Percentiles rank a stretch among this genome's conserved stretches.
phyloP scores from a whole-genome alignment of 371 early-diverging fungal genomes.

The Syncephalastrum contaminatum region DNA sequence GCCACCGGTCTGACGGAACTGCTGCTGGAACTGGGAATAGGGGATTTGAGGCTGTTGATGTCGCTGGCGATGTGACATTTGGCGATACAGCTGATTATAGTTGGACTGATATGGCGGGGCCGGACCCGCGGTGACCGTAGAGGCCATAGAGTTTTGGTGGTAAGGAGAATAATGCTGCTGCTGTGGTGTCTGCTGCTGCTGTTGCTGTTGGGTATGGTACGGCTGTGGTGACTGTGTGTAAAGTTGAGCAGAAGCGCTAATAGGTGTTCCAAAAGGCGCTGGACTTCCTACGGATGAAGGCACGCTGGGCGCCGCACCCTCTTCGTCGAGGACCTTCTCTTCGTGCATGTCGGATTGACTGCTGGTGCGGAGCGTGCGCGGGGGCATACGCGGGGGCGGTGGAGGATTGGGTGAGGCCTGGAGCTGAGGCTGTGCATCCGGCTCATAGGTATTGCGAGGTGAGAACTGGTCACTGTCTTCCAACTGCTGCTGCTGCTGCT shows the following conservation, averaged over 20 bases:
- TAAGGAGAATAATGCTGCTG: slow-evolving; percentile 7
- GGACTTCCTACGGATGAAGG: neutral
- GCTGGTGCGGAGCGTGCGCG: neutral
- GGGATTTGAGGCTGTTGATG: slow-evolving; percentile 27
- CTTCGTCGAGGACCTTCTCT: slow-evolving; percentile 4
- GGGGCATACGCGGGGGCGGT: slow-evolving; percentile 22
- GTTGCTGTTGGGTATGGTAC: slow-evolving; percentile 3
- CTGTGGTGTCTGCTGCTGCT: neutral
- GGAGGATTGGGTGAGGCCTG: neutral
- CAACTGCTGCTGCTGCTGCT: no score
- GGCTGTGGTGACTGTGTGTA: slow-evolving; percentile 7
- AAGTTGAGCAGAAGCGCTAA: slow-evolving; percentile 4
- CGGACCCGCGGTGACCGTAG: slow-evolving; percentile 12
- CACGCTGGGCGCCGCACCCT: neutral
- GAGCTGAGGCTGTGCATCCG: slow-evolving; percentile 1
- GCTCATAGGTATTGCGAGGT: slow-evolving; percentile 21
- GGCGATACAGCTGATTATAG: slow-evolving; percentile 43
- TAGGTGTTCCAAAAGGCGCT: slow-evolving; percentile 7
- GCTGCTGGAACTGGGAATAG: slow-evolving; percentile 45
- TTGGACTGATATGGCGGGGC: slow-evolving; percentile 19
- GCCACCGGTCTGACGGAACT: slow-evolving; percentile 17
- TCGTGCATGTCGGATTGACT: neutral
- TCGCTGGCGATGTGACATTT: slow-evolving; percentile 33
- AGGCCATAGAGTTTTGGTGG: slow-evolving; percentile 10
- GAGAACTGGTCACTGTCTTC: slow-evolving; percentile 8